Evolutionary conservation across 1,284 basidiomycete species (phyloP).

Genomic region (Pseudozyma sp.): DNA sequence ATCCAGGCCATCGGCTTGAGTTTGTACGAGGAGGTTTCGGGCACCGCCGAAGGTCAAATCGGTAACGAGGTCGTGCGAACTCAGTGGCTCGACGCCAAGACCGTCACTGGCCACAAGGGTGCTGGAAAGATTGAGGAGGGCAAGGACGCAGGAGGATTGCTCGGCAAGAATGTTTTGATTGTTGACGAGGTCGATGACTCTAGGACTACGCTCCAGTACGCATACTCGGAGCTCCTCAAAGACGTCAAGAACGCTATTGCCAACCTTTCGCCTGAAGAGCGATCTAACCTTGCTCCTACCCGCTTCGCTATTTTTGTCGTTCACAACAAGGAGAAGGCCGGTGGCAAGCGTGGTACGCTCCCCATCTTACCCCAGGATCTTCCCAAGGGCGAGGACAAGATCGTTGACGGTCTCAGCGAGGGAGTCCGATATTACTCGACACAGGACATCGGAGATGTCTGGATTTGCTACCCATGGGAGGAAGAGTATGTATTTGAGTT

Average conservation of each 20-base stretch:
- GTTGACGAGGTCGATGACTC: constrained; percentile 69
- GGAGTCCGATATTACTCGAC: constrained; percentile 67
- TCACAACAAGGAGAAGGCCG: constrained; percentile 65
- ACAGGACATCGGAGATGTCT: constrained; percentile 64
- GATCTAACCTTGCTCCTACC: constrained; percentile 58
- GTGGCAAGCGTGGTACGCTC: constrained; percentile 63
- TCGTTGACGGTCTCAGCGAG: constrained; percentile 59
- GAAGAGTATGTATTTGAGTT: constrained; percentile 31
- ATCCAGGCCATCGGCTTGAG: constrained; percentile 68
- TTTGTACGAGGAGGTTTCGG: constrained; percentile 67
- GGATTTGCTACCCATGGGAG: constrained; percentile 68
- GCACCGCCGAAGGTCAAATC: constrained; percentile 59
- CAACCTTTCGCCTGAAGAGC: constrained; percentile 57
- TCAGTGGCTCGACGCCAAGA: constrained; percentile 67
- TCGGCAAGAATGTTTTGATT: constrained; percentile 68
- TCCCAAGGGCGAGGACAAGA: constrained; percentile 49
- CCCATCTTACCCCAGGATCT: constrained; percentile 58
- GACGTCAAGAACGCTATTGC: constrained; percentile 62
- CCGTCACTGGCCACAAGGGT: constrained; percentile 42
- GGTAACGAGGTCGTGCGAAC: constrained; percentile 67
- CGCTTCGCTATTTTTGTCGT: constrained; percentile 69
- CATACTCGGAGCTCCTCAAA: constrained; percentile 67
- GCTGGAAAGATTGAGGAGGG: constrained; percentile 55
- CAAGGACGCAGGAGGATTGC: constrained; percentile 62
- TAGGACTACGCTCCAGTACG: constrained; percentile 67